Base-by-base conservation (phyloP, 169 alveolate genomes). In the Cyclospora cayetanensis region DNA sequence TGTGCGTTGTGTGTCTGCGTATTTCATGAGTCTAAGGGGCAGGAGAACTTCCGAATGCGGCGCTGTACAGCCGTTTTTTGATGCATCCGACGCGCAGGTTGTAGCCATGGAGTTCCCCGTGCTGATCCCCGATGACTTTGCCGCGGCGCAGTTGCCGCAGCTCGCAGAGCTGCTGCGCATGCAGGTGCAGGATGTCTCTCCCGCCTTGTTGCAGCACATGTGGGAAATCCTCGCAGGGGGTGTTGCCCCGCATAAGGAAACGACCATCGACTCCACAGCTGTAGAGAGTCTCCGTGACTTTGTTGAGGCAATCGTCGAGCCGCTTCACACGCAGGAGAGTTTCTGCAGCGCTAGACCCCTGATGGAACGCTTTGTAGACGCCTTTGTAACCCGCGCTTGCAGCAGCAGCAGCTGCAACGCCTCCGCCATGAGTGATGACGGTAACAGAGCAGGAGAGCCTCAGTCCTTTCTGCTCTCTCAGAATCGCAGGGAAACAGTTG, bases 91-190 rank as follows among this genome's bases (percentile, higher is more conserved):
- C n/a, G n/a, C n/a, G n/a, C n/a, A n/a, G n/a, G n/a, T n/a, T n/a
- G n/a, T 31, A 55, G 52, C 46, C 4, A 70, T 70, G 82, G 52
- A 25, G 52, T 34, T 37, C 29, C 82, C 82, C 34, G 25, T 70
- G 82, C 9, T 70, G 52, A 70, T 70, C n/a, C 82, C 82, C 37
- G 53, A 1, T 18, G 82, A 70, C 31, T 37, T 70, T 34, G 82
- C 82, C 43, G 82, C 53, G 18, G 82, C 82, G 55, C 82, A 70
- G 82, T 53, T 70, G 82, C 82, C 82, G 52, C 55, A 35, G n/a
- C 52, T 70, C 25, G 82, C 82, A 4, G 82, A 70, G 52, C 52
- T 70, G 53, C 52, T 70, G 46, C 25, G 43, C 37, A 70, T 70
- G 82, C 82, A 46, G 5, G 82, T 35, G 53, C 22, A 27, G 5